These are phyloP conservation scores for Jamesozyma hellenica DNA, from an alignment of 805 yeast genomes.

Conservation along the genomic window DNA sequence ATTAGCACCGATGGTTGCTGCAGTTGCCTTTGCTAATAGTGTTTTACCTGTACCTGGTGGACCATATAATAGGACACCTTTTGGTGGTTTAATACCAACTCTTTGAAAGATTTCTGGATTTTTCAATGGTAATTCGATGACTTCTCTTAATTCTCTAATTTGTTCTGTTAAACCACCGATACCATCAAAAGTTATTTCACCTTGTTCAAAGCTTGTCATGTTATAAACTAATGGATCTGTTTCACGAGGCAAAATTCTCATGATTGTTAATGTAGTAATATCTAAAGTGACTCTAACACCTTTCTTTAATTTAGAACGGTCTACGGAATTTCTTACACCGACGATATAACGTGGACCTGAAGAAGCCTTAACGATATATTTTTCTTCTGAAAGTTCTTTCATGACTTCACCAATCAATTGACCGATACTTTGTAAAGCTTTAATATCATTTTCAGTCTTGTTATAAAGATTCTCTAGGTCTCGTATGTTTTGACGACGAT, in stretches of 20 bases:
- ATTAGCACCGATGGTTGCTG: slow-evolving; percentile 97
- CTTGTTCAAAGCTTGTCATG: slow-evolving; percentile 98
- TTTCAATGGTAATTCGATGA: slow-evolving; percentile 90
- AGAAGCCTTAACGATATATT: slow-evolving; percentile 91
- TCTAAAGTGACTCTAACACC: slow-evolving; percentile 95
- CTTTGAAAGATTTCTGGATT: slow-evolving; percentile 93
- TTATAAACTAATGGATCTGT: slow-evolving; percentile 97
- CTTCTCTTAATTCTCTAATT: slow-evolving; percentile 92
- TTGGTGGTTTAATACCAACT: slow-evolving; percentile 98
- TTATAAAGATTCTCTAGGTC: slow-evolving; percentile 75
- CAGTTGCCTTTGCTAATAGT: slow-evolving; percentile 90
- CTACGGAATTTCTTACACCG: slow-evolving; percentile 90
- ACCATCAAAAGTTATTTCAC: slow-evolving; percentile 86
- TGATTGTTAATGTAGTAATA: slow-evolving; percentile 93
- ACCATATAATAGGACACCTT: slow-evolving; percentile 91
- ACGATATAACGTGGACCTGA: slow-evolving; percentile 97
- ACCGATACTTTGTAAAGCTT: slow-evolving; percentile 93
- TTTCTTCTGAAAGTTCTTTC: slow-evolving; percentile 88
- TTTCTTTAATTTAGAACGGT: slow-evolving; percentile 70
- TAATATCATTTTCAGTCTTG: slow-evolving; percentile 93
- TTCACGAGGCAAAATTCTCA: slow-evolving; percentile 95
- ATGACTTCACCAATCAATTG: slow-evolving; percentile 95
- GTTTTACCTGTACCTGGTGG: slow-evolving; percentile 99
- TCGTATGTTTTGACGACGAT: slow-evolving; percentile 70
- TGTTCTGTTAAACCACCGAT: slow-evolving; percentile 96